Conservation (phyloP, 306 rosid genomes). For the Crotalaria pallida region DNA sequence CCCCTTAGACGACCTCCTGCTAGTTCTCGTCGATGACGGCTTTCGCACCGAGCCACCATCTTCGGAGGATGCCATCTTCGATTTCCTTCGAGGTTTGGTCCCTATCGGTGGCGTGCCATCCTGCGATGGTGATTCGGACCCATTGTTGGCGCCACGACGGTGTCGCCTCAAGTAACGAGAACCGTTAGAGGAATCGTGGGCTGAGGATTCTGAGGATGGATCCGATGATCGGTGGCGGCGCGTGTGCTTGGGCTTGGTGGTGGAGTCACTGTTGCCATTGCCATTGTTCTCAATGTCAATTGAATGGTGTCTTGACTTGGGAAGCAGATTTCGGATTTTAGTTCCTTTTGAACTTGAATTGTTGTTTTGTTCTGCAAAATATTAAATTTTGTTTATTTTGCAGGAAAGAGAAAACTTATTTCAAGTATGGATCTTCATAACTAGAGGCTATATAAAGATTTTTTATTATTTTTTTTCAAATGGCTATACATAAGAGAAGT, state of each 20-base stretch:
- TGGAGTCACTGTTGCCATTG: constrained; percentile 5
- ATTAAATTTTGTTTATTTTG: too few relatives aligned
- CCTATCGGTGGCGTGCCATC: constrained; percentile 26
- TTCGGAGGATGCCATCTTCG: constrained; percentile 42
- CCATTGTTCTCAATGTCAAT: background rate
- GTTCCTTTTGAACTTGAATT: constrained; percentile 1
- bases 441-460: too few relatives aligned
- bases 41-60: constrained; percentile 46
- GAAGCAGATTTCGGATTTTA: background rate
- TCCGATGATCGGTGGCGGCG: constrained; percentile 45
- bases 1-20: constrained; percentile 42
- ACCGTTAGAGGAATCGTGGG: constrained; percentile 33
- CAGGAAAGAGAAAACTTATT: background rate
- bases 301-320: constrained; percentile 41
- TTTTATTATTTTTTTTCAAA: too few relatives aligned
- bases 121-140: constrained; percentile 20
- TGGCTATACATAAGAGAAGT: too few relatives aligned
- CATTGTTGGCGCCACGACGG: constrained; percentile 28
- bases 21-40: background rate
- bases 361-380: background rate
- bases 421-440: too few relatives aligned
- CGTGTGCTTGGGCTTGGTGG: constrained; percentile 29
- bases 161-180: constrained; percentile 36
- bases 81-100: constrained; percentile 38
- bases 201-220: constrained; percentile 24